These are phyloP conservation scores for Fusarium humuli DNA, from an alignment of 2,329 filamentous ascomycete species.

Conservation along the genomic window DNA sequence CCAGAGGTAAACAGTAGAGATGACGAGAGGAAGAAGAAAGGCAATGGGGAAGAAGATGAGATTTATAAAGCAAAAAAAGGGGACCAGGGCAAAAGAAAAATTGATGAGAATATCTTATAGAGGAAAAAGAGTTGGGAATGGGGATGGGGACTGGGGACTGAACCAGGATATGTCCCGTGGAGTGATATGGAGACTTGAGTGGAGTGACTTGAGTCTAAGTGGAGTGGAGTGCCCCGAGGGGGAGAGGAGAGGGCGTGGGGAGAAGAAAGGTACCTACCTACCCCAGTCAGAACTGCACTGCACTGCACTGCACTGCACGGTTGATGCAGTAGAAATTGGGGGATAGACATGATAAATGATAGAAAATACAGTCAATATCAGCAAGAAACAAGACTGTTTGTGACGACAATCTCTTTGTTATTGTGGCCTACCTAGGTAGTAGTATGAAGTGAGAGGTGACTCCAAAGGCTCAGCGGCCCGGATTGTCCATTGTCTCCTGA, in stretches of 20 bases:
- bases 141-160: not conserved
- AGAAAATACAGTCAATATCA: not conserved
- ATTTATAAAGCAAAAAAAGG: slow-evolving; percentile 39
- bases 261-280: slow-evolving; percentile 2
- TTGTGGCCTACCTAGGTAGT: slow-evolving; percentile 1
- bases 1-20: not conserved
- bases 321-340: slow-evolving; percentile 25
- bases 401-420: not conserved
- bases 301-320: not conserved
- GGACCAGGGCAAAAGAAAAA: slow-evolving; percentile 24
- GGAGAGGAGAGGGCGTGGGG: slow-evolving; percentile 32
- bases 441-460: not conserved
- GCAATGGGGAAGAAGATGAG: slow-evolving; percentile 35
- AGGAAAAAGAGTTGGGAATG: slow-evolving; percentile 11
- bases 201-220: slow-evolving; percentile 29
- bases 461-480: slow-evolving; percentile 11
- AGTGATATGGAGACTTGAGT: slow-evolving; percentile 36
- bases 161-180: slow-evolving; percentile 12
- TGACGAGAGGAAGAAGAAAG: slow-evolving; percentile 6
- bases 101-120: slow-evolving; percentile 26
- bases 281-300: not conserved
- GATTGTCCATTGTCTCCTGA: slow-evolving; percentile 17
- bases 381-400: not conserved
- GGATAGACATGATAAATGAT: slow-evolving; percentile 10
- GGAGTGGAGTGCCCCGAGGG: slow-evolving; percentile 35